Conservation (phyloP, 129 eudicot species). For the Calendula officinalis region DNA sequence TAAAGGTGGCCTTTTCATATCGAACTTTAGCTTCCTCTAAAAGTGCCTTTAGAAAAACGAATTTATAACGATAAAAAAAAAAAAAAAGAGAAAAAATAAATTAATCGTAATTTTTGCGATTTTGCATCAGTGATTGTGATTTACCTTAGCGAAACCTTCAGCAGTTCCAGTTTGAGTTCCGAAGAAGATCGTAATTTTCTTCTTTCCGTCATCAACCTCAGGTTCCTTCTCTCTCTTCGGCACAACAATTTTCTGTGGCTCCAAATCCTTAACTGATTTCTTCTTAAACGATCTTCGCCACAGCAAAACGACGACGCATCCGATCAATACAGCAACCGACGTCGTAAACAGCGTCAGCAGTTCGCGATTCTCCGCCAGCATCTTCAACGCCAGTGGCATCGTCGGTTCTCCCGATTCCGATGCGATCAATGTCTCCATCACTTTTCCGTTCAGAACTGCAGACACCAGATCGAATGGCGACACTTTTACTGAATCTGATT, state of each 20-base stretch:
- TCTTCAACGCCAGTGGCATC: conserved; percentile 26
- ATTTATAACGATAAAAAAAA: neutral
- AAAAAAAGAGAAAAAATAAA: neutral
- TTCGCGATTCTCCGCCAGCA: conserved; percentile 49
- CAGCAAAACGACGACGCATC: conserved; percentile 48
- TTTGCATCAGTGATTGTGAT: neutral
- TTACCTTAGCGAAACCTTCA: conserved; percentile 95
- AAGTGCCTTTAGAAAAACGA: conserved; percentile 51
- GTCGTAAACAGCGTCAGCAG: conserved; percentile 61
- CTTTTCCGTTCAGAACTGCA: conserved; percentile 55
- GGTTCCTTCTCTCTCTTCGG: conserved; percentile 43
- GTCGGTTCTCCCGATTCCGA: conserved; percentile 39
- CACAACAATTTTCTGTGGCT: conserved; percentile 30
- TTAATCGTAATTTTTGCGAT: neutral
- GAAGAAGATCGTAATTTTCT: conserved; percentile 67
- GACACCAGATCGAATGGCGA: conserved; percentile 70
- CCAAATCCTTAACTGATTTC: conserved; percentile 34
- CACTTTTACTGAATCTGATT: conserved; percentile 53
- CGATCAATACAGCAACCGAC: conserved; percentile 65
- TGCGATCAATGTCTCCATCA: conserved; percentile 30
- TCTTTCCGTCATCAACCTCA: conserved; percentile 79
- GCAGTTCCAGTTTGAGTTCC: conserved; percentile 99
- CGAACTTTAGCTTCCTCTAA: conserved; percentile 90
- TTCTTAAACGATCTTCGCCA: conserved; percentile 63
- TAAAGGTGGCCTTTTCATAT: conserved; percentile 78